Evolutionary conservation across 148 eudicot genomes (phyloP).

Genomic region (Camellia japonica): DNA sequence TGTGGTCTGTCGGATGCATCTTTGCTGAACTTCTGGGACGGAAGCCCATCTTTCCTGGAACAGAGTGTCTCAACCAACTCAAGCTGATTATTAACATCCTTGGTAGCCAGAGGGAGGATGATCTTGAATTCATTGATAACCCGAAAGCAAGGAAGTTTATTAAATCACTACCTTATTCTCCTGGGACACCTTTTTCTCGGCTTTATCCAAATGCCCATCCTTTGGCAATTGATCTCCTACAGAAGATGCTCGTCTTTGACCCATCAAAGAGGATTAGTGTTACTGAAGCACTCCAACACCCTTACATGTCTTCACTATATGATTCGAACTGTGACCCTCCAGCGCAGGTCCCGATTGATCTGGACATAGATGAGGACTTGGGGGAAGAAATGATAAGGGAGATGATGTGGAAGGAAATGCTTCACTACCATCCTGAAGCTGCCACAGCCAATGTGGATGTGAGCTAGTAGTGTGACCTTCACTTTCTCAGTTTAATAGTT

Average conservation of each 20-base stretch:
- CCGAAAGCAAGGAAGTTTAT: slow-evolving; percentile 57
- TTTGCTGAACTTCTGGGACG: slow-evolving; percentile 81
- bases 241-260: slow-evolving; percentile 70
- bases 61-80: slow-evolving; percentile 68
- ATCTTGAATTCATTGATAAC: slow-evolving; percentile 63
- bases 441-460: slow-evolving; percentile 24
- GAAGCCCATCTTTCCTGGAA: slow-evolving; percentile 69
- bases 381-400: slow-evolving; percentile 72
- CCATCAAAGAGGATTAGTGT: slow-evolving; percentile 76
- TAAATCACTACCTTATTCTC: slow-evolving; percentile 56
- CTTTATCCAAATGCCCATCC: slow-evolving; percentile 68
- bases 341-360: slow-evolving; percentile 56
- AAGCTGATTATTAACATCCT: slow-evolving; percentile 65
- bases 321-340: slow-evolving; percentile 57
- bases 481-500: slow-evolving; percentile 7
- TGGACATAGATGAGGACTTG: slow-evolving; percentile 62
- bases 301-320: slow-evolving; percentile 63
- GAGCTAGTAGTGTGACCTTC: slow-evolving; percentile 14
- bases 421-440: slow-evolving; percentile 63
- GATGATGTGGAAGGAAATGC: slow-evolving; percentile 65
- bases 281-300: slow-evolving; percentile 64
- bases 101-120: slow-evolving; percentile 55
- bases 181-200: slow-evolving; percentile 46
- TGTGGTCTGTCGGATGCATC: slow-evolving; percentile 80
- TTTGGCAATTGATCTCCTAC: slow-evolving; percentile 61